Conservation (phyloP, 805 yeast species). For the Cyberlindnera suaveolens region DNA sequence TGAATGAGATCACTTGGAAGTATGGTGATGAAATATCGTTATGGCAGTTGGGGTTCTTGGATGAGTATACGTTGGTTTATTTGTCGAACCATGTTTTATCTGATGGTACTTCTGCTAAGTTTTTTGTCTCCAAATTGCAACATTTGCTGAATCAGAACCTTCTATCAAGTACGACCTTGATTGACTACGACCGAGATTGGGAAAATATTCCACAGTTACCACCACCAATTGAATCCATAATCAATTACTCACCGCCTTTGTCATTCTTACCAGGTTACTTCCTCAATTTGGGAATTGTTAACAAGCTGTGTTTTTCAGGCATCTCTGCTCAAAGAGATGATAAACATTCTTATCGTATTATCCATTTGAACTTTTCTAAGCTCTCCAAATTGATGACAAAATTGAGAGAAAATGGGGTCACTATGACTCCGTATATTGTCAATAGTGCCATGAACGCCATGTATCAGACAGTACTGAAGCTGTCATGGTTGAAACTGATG, state of each 20-base stretch:
- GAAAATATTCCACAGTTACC: conserved; percentile 10
- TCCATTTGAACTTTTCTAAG: conserved; percentile 6
- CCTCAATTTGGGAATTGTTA: conserved; percentile 4
- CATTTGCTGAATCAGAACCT: conserved; percentile 1
- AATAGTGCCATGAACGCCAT: conserved; percentile 16
- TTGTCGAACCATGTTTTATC: conserved; percentile 19
- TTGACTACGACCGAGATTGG: conserved; percentile 8
- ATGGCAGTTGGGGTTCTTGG: conserved; percentile 16
- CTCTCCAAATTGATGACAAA: neutral
- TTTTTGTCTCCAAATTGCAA: conserved; percentile 11
- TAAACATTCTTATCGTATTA: conserved; percentile 5
- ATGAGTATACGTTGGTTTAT: conserved; percentile 12
- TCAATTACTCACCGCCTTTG: conserved; percentile 13
- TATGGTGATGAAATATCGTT: conserved; percentile 11
- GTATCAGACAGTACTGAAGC: neutral
- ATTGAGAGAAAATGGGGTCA: conserved; percentile 3
- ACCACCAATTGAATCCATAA: conserved; percentile 10
- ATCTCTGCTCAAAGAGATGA: conserved; percentile 4
- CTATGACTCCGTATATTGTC: conserved; percentile 16
- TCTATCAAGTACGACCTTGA: conserved; percentile 1
- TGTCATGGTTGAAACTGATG: conserved; percentile 5
- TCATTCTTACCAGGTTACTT: conserved; percentile 8
- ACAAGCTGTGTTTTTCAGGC: neutral
- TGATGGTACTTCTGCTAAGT: conserved; percentile 16
- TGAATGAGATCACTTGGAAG: conserved; percentile 12